Evolutionary conservation across 1,139 yeast species (phyloP).

Genomic region (Kluyveromyces marxianus): DNA sequence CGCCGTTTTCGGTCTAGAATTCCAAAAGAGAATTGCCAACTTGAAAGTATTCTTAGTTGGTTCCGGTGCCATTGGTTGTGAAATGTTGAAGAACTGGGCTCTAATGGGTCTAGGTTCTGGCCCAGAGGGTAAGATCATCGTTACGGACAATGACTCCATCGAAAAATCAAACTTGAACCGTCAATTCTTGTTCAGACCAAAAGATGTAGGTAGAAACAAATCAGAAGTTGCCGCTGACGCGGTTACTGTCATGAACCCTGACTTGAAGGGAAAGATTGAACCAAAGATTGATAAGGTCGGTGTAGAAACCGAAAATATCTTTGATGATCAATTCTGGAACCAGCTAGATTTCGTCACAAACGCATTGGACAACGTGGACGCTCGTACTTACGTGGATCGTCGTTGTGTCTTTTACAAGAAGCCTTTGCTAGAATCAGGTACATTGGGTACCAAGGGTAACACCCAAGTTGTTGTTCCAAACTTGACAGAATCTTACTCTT

Average conservation of each 20-base stretch:
- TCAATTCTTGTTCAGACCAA: constrained; percentile 89
- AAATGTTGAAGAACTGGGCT: constrained; percentile 97
- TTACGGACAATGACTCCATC: constrained; percentile 92
- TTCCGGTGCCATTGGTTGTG: constrained; percentile 99
- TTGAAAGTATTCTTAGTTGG: constrained; percentile 87
- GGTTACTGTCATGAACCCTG: constrained; percentile 78
- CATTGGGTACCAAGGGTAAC: constrained; percentile 96
- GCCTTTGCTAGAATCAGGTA: constrained; percentile 91
- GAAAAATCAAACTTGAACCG: constrained; percentile 94
- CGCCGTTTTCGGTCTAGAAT: constrained; percentile 83
- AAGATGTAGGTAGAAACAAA: constrained; percentile 87
- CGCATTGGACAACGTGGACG: constrained; percentile 95
- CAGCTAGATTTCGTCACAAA: constrained; percentile 82
- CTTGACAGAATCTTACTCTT: constrained; percentile 89
- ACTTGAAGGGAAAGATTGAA: constrained; percentile 66
- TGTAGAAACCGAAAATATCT: constrained; percentile 80
- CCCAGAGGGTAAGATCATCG: constrained; percentile 70
- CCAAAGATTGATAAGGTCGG: constrained; percentile 85
- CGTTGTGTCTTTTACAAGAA: constrained; percentile 90
- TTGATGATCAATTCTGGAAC: constrained; percentile 83
- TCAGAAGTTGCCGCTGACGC: constrained; percentile 88
- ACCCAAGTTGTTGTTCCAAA: constrained; percentile 93
- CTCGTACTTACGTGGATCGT: constrained; percentile 94
- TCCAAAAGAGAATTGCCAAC: constrained; percentile 66
- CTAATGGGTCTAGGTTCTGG: constrained; percentile 94